A percentile compares a stretch with the other conserved stretches of the same genome.
Evolutionary conservation across 2,329 filamentous ascomycete species (phyloP).

Genomic region (Cadophora sp.): DNA sequence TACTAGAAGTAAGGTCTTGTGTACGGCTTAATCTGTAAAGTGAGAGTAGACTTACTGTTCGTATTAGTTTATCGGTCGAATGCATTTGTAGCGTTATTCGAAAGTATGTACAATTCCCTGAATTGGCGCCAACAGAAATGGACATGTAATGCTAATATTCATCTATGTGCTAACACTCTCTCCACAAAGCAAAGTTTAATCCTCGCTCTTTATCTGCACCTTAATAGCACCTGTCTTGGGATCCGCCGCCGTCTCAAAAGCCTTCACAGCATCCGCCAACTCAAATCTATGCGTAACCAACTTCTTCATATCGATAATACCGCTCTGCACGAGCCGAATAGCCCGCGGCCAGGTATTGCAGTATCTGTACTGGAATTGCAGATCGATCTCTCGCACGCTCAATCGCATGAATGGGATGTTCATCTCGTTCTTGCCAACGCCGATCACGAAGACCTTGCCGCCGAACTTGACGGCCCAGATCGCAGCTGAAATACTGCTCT

Average conservation of each 20-base stretch:
- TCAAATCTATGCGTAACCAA: conserved; percentile 88
- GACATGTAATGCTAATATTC: conserved; percentile 3
- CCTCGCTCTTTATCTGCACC: conserved; percentile 83
- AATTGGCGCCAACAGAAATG: neutral
- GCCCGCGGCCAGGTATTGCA: conserved; percentile 95
- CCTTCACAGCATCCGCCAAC: conserved; percentile 85
- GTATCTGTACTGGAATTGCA: conserved; percentile 97
- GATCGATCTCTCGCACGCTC: conserved; percentile 88
- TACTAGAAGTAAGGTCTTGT: neutral
- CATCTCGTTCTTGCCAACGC: conserved; percentile 94
- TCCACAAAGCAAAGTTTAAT: conserved; percentile 26
- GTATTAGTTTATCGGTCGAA: no score
- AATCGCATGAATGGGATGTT: conserved; percentile 94
- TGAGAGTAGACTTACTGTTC: neutral
- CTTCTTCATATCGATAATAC: conserved; percentile 79
- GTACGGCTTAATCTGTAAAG: neutral
- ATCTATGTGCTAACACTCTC: conserved; percentile 9
- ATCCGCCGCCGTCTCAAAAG: conserved; percentile 87
- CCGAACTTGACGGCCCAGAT: conserved; percentile 94
- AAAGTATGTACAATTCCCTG: no score
- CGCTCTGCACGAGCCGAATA: conserved; percentile 84
- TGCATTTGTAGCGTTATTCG: no score
- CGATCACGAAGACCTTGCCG: conserved; percentile 96
- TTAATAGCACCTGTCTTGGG: conserved; percentile 96
- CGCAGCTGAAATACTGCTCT: conserved; percentile 83